Evolutionary conservation across 2,329 filamentous ascomycete genomes (phyloP).

Genomic region (Diaporthe sp.): DNA sequence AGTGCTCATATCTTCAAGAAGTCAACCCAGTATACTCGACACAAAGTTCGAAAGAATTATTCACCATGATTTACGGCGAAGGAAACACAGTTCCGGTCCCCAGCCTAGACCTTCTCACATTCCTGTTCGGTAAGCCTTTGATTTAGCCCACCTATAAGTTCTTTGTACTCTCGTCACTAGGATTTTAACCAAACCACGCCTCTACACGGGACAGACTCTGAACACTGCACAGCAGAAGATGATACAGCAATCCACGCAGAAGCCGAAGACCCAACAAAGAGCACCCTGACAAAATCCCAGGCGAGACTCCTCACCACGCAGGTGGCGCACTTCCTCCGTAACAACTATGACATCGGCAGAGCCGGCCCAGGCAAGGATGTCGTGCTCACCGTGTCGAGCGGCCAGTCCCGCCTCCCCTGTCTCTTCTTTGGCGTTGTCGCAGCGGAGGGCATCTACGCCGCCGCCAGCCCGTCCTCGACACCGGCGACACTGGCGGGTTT

Average conservation of each 20-base stretch:
- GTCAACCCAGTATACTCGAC: too few species aligned
- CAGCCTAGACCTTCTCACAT: background rate
- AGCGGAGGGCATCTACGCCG: background rate
- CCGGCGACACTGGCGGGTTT: background rate
- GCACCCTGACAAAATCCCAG: background rate
- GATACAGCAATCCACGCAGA: background rate
- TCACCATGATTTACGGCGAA: constrained; percentile 12
- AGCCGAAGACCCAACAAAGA: background rate
- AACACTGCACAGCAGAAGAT: background rate
- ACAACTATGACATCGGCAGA: background rate
- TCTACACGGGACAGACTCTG: background rate
- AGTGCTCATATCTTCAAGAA: too few species aligned
- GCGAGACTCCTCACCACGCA: background rate
- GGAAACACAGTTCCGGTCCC: background rate
- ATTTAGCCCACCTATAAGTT: background rate
- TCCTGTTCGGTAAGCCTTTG: background rate
- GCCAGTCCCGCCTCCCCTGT: background rate
- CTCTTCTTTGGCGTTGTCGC: background rate
- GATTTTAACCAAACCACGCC: accelerated
- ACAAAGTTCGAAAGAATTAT: too few species aligned
- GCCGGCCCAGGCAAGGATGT: background rate
- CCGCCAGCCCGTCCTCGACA: background rate
- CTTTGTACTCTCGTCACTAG: accelerated
- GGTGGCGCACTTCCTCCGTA: background rate
- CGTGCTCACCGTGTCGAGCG: background rate